Evolutionary conservation across 2,329 filamentous ascomycete species (phyloP).

Genomic region (Alternaria gansuensis): DNA sequence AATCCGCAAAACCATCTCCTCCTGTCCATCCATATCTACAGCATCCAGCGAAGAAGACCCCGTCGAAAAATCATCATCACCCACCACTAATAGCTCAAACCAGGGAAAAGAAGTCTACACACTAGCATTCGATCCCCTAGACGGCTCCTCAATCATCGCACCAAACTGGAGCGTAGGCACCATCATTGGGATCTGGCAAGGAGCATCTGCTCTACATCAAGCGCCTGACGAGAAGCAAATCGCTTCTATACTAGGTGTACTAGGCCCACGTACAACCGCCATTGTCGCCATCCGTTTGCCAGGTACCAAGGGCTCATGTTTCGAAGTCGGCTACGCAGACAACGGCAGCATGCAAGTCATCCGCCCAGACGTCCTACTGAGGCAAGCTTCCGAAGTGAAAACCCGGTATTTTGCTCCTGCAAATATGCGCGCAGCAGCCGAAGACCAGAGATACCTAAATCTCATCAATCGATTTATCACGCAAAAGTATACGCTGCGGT

Average conservation of each 20-base stretch:
- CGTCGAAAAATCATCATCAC: constrained; percentile 51
- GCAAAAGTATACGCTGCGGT: constrained; percentile 67
- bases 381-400: constrained; percentile 42
- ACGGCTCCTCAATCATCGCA: constrained; percentile 67
- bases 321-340: constrained; percentile 61
- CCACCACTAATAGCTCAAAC: constrained; percentile 26
- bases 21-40: constrained; percentile 62
- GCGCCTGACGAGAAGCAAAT: constrained; percentile 37
- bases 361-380: constrained; percentile 37
- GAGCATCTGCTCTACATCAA: constrained; percentile 35
- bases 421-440: constrained; percentile 66
- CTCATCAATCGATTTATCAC: constrained; percentile 62
- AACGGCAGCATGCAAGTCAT: constrained; percentile 55
- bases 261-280: constrained; percentile 54
- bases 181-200: constrained; percentile 66
- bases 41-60: constrained; percentile 72
- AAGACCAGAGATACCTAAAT: constrained; percentile 60
- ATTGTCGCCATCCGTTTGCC: constrained; percentile 64
- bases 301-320: constrained; percentile 52
- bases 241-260: constrained; percentile 47
- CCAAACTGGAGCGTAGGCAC: constrained; percentile 58
- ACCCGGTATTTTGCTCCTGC: constrained; percentile 70
- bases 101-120: constrained; percentile 56
- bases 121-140: constrained; percentile 70
- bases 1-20: constrained; percentile 64